Evolutionary conservation across 495 filamentous ascomycete genomes (phyloP).

Genomic region (Trichoderma asperelloides): DNA sequence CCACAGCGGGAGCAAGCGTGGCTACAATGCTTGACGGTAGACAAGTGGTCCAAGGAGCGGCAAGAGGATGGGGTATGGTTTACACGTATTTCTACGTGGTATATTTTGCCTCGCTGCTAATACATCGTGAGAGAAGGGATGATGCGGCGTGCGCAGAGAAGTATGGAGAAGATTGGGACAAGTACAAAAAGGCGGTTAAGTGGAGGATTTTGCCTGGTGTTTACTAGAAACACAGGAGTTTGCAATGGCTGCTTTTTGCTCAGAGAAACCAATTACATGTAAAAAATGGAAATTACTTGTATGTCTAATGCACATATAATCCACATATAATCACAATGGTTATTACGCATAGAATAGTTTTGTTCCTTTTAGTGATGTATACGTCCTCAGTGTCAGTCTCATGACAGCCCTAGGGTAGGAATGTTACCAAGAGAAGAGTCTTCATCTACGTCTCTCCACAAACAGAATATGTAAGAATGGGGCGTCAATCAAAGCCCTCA

Average conservation of each 20-base stretch:
- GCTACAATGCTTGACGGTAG: constrained; percentile 41
- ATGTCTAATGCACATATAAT: no score
- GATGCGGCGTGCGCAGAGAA: constrained; percentile 88
- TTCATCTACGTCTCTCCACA: no score
- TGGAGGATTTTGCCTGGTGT: constrained; percentile 83
- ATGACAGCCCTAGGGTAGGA: no score
- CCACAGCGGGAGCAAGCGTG: constrained; percentile 38
- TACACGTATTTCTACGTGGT: constrained; percentile 93
- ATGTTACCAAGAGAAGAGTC: no score
- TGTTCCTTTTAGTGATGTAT: background rate
- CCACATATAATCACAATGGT: no score
- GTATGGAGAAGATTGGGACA: constrained; percentile 91
- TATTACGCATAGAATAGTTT: background rate
- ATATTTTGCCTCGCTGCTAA: constrained; percentile 81
- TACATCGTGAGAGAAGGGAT: constrained; percentile 87
- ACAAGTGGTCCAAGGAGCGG: constrained; percentile 62
- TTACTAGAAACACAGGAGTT: constrained; percentile 47
- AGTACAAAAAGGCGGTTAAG: constrained; percentile 73
- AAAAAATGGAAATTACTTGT: no score
- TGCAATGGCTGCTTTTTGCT: no score
- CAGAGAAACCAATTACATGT: background rate
- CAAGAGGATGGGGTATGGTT: constrained; percentile 71
- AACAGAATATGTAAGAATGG: background rate
- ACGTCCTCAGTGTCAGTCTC: background rate
- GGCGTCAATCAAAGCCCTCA: no score